Percentiles rank a stretch among this genome's conserved stretches.
phyloP scores from a whole-genome alignment of 2,329 filamentous ascomycete species.

The Stemphylium lycopersici region DNA sequence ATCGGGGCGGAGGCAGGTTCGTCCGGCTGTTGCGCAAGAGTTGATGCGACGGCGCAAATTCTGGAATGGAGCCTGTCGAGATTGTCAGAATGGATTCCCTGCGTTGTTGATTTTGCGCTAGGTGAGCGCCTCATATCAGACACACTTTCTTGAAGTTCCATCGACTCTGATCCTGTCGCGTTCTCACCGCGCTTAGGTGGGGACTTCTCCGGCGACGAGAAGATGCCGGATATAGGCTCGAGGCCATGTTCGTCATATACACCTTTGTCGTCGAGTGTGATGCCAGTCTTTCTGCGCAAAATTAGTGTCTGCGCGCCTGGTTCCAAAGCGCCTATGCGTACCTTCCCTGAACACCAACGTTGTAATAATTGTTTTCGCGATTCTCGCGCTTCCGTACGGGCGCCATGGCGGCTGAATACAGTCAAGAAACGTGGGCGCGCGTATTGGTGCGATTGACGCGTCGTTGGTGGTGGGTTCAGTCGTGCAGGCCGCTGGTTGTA shows the following conservation, averaged over 20 bases:
- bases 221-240: slow-evolving; percentile 84
- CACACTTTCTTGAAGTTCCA: slow-evolving; percentile 70
- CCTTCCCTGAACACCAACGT: slow-evolving; percentile 50
- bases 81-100: slow-evolving; percentile 4
- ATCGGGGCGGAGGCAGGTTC: slow-evolving; percentile 56
- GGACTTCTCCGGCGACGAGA: slow-evolving; percentile 80
- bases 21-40: slow-evolving; percentile 53
- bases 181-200: slow-evolving; percentile 53
- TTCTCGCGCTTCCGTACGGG: slow-evolving; percentile 45
- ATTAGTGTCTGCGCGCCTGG: slow-evolving; percentile 19
- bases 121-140: slow-evolving; percentile 3
- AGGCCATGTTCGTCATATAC: slow-evolving; percentile 90
- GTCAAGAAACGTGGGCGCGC: slow-evolving; percentile 19
- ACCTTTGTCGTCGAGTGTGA: slow-evolving; percentile 77
- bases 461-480: slow-evolving; percentile 10
- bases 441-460: slow-evolving; percentile 18
- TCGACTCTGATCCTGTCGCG: slow-evolving; percentile 61
- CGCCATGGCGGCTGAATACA: slow-evolving; percentile 32
- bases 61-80: slow-evolving; percentile 56
- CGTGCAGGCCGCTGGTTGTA: slow-evolving; percentile 13
- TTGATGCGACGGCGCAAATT: slow-evolving; percentile 54
- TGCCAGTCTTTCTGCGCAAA: slow-evolving; percentile 78
- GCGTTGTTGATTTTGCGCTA: not conserved
- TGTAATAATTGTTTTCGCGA: slow-evolving; percentile 50
- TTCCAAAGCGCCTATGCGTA: slow-evolving; percentile 20